Base-by-base conservation (phyloP, 176 grass and related monocot species). In the Musa troglodytarum region DNA sequence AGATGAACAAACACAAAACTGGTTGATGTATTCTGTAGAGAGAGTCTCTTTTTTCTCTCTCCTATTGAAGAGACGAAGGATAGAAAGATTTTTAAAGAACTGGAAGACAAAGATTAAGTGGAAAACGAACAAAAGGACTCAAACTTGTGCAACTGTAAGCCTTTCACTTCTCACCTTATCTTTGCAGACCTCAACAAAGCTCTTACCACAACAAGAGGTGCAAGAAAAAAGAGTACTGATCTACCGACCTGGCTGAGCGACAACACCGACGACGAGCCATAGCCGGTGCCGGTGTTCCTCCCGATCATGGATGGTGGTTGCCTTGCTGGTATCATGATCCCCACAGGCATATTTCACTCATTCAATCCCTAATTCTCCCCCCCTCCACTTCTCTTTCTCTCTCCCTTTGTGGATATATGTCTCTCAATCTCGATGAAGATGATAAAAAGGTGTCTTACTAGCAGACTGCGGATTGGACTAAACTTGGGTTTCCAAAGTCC, bases 241-340 rank as follows among this genome's bases (percentile, higher is more conserved):
- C 49, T 86, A 52, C 61, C 49, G 53, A 87, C 95, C 88, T 99
- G 91, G 63, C 95, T 83, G 63, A 99, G 82, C 21, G 88, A 93
- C 29, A 93, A 80, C 3, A 85, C 77, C 62, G 90, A 78, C 54
- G 87, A 87, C 16, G 88, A 86, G 15, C 84, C 83, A 64, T 79
- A 96, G 11, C 78, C 28, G 12, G 65, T 49, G 26, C 76, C 85
- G 63, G 80, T 53, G 82, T 73, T 91, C 65, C 82, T 74, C 74
- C 88, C 81, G 75, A 93, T 86, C 82, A 89, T 89, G 15, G 88
- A 75, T 11, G 84, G 74, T 84, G 88, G 79, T 54, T 89, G 88
- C 75, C 90, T 84, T 26, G 86, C 77, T 9, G 95, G 88, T 54
- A 89, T 85, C 95, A 94, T 99, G 71, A 99, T 81, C 54, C 95